Conservation (phyloP, 2,329 filamentous ascomycete species). For the Curvularia verruculosa region DNA sequence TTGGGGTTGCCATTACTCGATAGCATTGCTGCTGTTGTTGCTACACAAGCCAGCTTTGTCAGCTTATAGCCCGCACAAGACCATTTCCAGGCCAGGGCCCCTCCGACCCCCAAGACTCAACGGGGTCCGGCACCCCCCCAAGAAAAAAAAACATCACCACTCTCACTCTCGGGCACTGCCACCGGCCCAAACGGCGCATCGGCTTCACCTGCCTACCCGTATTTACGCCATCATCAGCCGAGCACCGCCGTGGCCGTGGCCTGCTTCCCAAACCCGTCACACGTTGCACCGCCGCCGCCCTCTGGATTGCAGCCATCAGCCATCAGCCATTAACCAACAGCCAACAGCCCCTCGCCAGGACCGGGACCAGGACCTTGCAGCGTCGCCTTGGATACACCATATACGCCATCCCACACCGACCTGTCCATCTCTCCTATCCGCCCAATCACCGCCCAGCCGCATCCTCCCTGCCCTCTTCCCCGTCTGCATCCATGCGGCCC, state of each 20-base stretch:
- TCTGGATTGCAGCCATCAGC: constrained; percentile 11
- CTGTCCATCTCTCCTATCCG: constrained; percentile 25
- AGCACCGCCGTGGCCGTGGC: constrained; percentile 1
- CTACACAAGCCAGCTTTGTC: not conserved
- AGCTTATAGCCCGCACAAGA: not conserved
- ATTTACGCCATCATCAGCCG: constrained; percentile 24
- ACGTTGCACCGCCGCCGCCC: not conserved
- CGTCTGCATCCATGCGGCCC: constrained; percentile 25
- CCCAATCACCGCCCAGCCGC: constrained; percentile 25
- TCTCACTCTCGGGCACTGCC: not conserved
- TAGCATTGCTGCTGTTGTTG: not conserved
- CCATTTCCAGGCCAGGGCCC: not conserved
- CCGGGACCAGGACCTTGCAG: constrained; percentile 16
- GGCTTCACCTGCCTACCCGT: not conserved
- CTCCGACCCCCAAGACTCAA: not conserved
- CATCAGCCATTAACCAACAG: too few species aligned
- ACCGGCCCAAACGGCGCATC: not conserved
- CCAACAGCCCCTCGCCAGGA: constrained; percentile 15
- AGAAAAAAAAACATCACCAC: not conserved
- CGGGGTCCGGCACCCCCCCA: not conserved
- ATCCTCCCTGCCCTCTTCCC: constrained; percentile 19
- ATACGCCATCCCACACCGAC: constrained; percentile 13
- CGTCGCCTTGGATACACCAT: constrained; percentile 16
- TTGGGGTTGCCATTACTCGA: not conserved
- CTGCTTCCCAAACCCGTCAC: too few species aligned